Evolutionary conservation across 129 eudicot species (phyloP), one percentile per base, ranked within the genome.

Genomic region (Logfia minima): DNA sequence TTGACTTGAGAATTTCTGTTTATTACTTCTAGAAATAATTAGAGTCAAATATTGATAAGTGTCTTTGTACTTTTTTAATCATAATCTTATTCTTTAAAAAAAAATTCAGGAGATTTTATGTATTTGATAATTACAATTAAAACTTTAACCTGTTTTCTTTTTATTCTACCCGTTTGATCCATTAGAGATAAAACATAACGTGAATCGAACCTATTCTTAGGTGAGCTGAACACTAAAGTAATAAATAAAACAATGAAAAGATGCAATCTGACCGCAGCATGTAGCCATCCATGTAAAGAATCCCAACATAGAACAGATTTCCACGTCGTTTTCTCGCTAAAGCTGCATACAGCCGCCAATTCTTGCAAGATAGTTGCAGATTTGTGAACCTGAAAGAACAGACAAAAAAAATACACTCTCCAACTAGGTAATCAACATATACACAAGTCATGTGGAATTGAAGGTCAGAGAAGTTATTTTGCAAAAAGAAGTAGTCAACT

Each of bases 281-380:
- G 80, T 14, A 93, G 86, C 98, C 98, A 93, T 82, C 90, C 79
- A 24, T 83, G 88, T 66, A 94, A 78, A 45, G 91, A 84, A 80
- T 91, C 83, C 98, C 98, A 94, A 85, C 87, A 85, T 58, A 94
- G 85, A 76, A 86, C 48, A 79, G 90, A 85, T 61, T 85, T 86
- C 90, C 96, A 91, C 26, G 77, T 59, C 45, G 90, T 87, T 82
- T 88, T 86, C 87, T 88, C 99, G 67, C 90, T 83, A 75, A 94
- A 83, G 83, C 87, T 83, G 86, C 99, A 94, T 34, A 94, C 79
- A 34, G 96, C 93, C 43, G 99, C 97, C 78, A 94, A 83, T 75
- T 85, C 96, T 84, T 91, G 99, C 86, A 94, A 81, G 41, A 94
- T 84, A 2, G 97, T 89, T 68, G 99, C 92, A 3, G 90, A 87